Base-by-base conservation (phyloP, 129 eudicot species). In the Apium graveolens region DNA sequence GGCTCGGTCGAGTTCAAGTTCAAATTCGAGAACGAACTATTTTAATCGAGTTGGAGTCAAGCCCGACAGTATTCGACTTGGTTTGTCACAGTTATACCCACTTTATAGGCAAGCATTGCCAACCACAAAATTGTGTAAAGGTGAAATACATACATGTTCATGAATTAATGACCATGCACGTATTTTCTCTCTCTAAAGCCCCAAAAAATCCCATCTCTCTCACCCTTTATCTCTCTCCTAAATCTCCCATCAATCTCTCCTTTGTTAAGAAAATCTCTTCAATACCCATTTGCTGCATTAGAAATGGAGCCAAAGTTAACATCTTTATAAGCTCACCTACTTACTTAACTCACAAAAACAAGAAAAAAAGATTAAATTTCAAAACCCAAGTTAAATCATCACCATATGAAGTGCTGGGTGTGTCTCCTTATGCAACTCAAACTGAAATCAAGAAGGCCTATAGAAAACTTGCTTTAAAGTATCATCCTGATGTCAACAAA, bases 401-500 rank as follows among this genome's bases (percentile, higher is more conserved):
- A 2, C 97, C 99, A 44, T 96, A 92, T 87, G 81, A 92, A 53
- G 97, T 96, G 12, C 82, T 96, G 81, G 99, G 99, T 5, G 97
- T 96, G 35, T 85, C 99, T n/a, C 84, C 95, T 3, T 83, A 91
- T 80, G 97, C 99, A 26, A 81, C 96, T 43, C 85, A 89, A 53
- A 82, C 76, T 85, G 96, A 96, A 72, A 92, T 96, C 81, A 96
- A 96, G 83, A 92, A 89, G 89, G 97, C 97, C 55, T 96, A 96
- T 78, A 81, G 99, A 39, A 96, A 85, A 79, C 91, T 96, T 80
- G 97, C 99, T 84, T 84, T 96, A 26, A 96, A 96, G 84, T 96
- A 87, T 81, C 99, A 96, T 79, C 99, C 99, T 17, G 99, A 96
- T 90, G 97, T 92, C 60, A 96, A 96, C 77, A 96, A 96, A 82